A percentile compares a stretch with the other conserved stretches of the same genome.
phyloP scores from a whole-genome alignment of 257 asterid species.

The Dorcoceras hygrometricum region DNA sequence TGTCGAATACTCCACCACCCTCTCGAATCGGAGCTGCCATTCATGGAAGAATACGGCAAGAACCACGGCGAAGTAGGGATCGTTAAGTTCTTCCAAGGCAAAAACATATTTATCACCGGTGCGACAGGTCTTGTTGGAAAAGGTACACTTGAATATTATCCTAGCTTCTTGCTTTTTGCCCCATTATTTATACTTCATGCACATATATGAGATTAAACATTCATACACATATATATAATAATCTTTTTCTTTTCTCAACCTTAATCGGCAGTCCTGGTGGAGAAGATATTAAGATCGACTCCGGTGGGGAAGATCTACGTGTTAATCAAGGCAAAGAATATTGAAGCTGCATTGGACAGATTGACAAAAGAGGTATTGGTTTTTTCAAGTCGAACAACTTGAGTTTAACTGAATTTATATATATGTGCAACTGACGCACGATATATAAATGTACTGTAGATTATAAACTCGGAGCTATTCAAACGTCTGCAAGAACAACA shows the following conservation, averaged over 20 bases:
- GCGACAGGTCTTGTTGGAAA: slow-evolving; percentile 51
- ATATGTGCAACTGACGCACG: not conserved
- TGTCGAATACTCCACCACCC: slow-evolving; percentile 12
- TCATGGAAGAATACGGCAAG: not conserved
- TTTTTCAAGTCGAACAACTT: not conserved
- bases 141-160: slow-evolving; percentile 17
- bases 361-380: slow-evolving; percentile 25
- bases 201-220: no score
- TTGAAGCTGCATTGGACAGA: slow-evolving; percentile 30
- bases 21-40: slow-evolving; percentile 14
- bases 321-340: slow-evolving; percentile 27
- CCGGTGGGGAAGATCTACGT: slow-evolving; percentile 30
- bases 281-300: slow-evolving; percentile 33
- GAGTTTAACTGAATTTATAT: no score
- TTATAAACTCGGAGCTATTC: slow-evolving; percentile 29
- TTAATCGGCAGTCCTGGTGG: slow-evolving; percentile 21
- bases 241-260: no score
- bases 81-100: slow-evolving; percentile 36
- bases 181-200: not conserved
- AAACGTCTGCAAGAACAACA: slow-evolving; percentile 22
- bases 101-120: slow-evolving; percentile 41
- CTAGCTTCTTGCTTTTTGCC: not conserved
- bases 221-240: no score
- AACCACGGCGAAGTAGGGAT: slow-evolving; percentile 41
- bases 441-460: slow-evolving; percentile 15